Base-by-base conservation (phyloP, 305 asterid genomes). In the Fraxinus floribunda region DNA sequence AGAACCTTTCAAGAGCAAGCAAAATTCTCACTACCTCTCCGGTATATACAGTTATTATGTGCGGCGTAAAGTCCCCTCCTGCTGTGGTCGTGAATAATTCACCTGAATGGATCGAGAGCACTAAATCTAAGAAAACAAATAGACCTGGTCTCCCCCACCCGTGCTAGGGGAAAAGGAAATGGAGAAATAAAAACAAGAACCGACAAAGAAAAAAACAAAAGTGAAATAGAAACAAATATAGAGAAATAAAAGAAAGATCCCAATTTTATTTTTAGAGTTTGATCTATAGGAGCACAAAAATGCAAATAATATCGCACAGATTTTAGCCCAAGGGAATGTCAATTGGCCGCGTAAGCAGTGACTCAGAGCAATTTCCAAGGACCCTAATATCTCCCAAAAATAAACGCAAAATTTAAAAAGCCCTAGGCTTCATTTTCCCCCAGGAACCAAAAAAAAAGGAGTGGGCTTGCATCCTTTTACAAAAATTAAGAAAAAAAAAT, bases 11-110 rank as follows among this genome's bases (percentile, higher is more conserved):
- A 30, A 79, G 55, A 77, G 16, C n/a, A 0, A 35, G 84, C 62
- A 72, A 44, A 79, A 7, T 77, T 34, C 64, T 80, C 55, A 70
- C 76, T 90, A 93, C 99, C 97, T 95, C 99, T 89, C 99, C 99
- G 6, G 97, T 82, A 81, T 91, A 83, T 70, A 90, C 97, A 55
- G 95, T 94, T 74, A 95, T 92, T 76, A 95, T 95, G 81, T 95
- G 98, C 4, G 99, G 97, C 49, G 95, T 94, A 77, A 95, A 95
- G 81, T 95, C 97, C 52, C 91, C 93, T 38, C 99, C 98, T 22
- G 99, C 99, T 3, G 99, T 95, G 92, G 80, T 92, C 68, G 94
- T 89, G 82, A 94, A 93, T 84, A 93, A 75, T 78, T 95, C 97
- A 83, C 98, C 99, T 94, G 89, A 90, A 85, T 29, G 79, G 20